A percentile compares a stretch with the other conserved stretches of the same genome.
Conservation (phyloP, 768 basidiomycete species). For the Suillus ampliporus region DNA sequence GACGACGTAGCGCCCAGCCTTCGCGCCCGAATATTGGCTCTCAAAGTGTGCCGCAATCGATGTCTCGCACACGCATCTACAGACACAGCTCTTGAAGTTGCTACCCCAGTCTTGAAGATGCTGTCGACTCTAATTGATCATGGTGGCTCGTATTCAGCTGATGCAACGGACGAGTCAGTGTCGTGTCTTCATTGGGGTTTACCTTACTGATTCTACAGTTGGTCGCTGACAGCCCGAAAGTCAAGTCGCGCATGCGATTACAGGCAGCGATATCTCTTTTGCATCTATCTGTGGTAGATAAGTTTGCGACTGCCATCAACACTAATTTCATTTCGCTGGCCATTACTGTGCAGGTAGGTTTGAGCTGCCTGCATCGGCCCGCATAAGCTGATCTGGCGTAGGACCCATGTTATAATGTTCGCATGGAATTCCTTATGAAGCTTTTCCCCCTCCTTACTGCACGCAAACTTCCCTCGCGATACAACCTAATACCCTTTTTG, state of each 20-base stretch:
- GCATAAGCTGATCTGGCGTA: slow-evolving; percentile 35
- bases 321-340: slow-evolving; percentile 72
- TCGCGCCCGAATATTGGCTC: slow-evolving; percentile 69
- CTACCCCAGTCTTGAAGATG: slow-evolving; percentile 79
- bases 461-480: slow-evolving; percentile 70
- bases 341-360: slow-evolving; percentile 74
- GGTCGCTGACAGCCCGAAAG: slow-evolving; percentile 51
- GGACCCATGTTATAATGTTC: slow-evolving; percentile 91
- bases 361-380: background rate
- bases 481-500: slow-evolving; percentile 86
- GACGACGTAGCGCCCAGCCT: slow-evolving; percentile 61
- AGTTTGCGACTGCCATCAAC: slow-evolving; percentile 61
- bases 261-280: slow-evolving; percentile 83
- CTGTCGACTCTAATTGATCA: slow-evolving; percentile 72
- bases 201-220: slow-evolving; percentile 17
- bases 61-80: slow-evolving; percentile 69
- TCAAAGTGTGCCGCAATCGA: slow-evolving; percentile 86
- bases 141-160: slow-evolving; percentile 68
- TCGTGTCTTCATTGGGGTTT: slow-evolving; percentile 6
- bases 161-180: slow-evolving; percentile 54
- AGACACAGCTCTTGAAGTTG: slow-evolving; percentile 66
- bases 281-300: slow-evolving; percentile 68
- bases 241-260: slow-evolving; percentile 79
- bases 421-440: slow-evolving; percentile 78
- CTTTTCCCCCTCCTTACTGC: slow-evolving; percentile 65